Evolutionary conservation across 495 filamentous ascomycete species (phyloP).

Genomic region (Chaetomidium leptoderma): DNA sequence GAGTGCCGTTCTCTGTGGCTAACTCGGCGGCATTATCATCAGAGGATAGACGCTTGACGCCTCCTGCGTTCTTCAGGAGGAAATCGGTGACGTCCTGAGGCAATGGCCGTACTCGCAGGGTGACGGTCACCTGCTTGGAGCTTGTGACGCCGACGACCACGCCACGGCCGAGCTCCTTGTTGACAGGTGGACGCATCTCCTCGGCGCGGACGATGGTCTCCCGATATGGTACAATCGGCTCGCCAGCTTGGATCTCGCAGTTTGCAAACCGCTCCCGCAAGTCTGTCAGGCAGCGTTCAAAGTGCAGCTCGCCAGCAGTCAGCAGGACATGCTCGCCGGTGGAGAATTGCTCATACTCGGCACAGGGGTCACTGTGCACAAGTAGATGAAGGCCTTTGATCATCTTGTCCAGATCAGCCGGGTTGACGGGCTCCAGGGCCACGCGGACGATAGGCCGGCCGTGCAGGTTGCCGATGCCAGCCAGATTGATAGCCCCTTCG

Average conservation of each 20-base stretch:
- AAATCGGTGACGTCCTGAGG: conserved; percentile 79
- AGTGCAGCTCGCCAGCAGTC: conserved; percentile 89
- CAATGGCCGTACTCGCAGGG: conserved; percentile 74
- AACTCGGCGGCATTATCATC: conserved; percentile 50
- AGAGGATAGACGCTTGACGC: conserved; percentile 75
- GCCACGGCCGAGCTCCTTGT: conserved; percentile 84
- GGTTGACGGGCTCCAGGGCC: conserved; percentile 83
- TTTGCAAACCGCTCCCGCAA: conserved; percentile 86
- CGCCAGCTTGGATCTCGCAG: conserved; percentile 91
- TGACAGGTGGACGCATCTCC: conserved; percentile 86
- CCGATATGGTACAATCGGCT: conserved; percentile 91
- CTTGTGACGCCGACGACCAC: conserved; percentile 67
- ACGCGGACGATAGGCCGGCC: conserved; percentile 91
- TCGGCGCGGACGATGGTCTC: conserved; percentile 82
- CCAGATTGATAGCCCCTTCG: conserved; percentile 86
- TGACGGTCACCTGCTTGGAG: conserved; percentile 79
- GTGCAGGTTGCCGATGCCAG: conserved; percentile 67
- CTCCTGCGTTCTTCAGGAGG: conserved; percentile 68
- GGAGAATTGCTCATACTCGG: conserved; percentile 87
- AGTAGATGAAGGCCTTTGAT: conserved; percentile 81
- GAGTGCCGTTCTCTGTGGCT: conserved; percentile 40
- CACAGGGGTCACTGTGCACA: conserved; percentile 92
- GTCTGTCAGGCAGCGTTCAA: conserved; percentile 93
- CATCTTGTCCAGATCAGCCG: conserved; percentile 88
- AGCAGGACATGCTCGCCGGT: conserved; percentile 94